Evolutionary conservation across 352 stramenopile species (phyloP).

Genomic region (Thalassiosira oceanica): DNA sequence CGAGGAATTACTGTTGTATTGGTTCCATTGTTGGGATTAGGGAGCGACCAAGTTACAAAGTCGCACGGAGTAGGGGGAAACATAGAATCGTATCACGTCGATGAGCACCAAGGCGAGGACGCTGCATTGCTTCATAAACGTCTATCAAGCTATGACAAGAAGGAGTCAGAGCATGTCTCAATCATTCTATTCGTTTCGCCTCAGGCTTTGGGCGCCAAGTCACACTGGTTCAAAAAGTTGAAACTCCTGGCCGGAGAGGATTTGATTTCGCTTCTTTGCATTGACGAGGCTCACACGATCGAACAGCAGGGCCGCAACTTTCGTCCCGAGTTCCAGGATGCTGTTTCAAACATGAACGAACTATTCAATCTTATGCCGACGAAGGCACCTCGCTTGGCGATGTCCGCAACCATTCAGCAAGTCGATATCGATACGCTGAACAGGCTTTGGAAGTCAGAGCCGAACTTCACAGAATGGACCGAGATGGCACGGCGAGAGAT

Average conservation of each 20-base stretch:
- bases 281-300: conserved; percentile 23
- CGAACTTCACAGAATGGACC: not conserved
- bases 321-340: conserved; percentile 11
- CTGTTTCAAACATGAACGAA: not conserved
- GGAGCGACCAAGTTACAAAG: conserved; percentile 18
- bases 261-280: conserved; percentile 3
- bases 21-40: conserved; percentile 16
- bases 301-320: conserved; percentile 8
- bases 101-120: conserved; percentile 11
- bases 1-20: conserved; percentile 13
- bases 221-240: not conserved
- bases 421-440: not conserved
- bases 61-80: not conserved
- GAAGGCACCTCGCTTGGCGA: not conserved
- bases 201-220: conserved; percentile 3
- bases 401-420: not conserved
- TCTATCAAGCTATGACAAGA: not conserved
- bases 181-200: conserved; percentile 30
- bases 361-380: not conserved
- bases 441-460: not conserved
- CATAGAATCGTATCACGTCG: conserved; percentile 27
- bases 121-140: not conserved
- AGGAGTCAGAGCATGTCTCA: not conserved
- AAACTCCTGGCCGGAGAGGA: not conserved
- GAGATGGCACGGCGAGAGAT: conserved; percentile 3